A percentile compares a stretch with the other conserved stretches of the same genome.
Evolutionary conservation across 441 rosid species (phyloP).

Genomic region (Pelargonium myrrhifolium): DNA sequence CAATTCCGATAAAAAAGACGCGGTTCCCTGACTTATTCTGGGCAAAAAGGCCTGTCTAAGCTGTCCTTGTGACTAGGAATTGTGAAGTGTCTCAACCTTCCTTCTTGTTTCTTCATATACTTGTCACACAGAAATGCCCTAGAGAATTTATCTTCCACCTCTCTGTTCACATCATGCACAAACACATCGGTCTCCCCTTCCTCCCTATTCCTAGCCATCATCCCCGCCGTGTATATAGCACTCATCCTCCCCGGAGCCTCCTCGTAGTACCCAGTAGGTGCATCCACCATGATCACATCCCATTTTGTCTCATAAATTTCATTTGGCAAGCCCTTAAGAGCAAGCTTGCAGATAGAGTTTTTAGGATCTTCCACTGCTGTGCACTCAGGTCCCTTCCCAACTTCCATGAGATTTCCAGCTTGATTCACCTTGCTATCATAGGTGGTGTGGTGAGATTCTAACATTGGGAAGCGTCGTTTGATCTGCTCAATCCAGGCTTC

Average conservation of each 20-base stretch:
- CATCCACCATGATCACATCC: constrained; percentile 76
- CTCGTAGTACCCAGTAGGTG: constrained; percentile 59
- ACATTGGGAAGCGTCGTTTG: constrained; percentile 51
- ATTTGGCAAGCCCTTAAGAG: constrained; percentile 48
- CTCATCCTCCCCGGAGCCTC: constrained; percentile 68
- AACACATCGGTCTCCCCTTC: constrained; percentile 62
- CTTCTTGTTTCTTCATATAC: constrained; percentile 49
- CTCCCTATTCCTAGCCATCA: constrained; percentile 58
- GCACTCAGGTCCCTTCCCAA: constrained; percentile 33
- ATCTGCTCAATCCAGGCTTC: constrained; percentile 80
- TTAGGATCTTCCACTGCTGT: constrained; percentile 42
- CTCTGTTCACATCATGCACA: constrained; percentile 58
- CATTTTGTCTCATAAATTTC: constrained; percentile 51
- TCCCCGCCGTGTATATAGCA: constrained; percentile 65
- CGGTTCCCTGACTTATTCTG: constrained; percentile 9
- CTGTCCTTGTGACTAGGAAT: constrained; percentile 52
- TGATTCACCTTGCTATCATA: constrained; percentile 76
- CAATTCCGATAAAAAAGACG: too few relatives aligned
- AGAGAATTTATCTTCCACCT: constrained; percentile 56
- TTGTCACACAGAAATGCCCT: constrained; percentile 51
- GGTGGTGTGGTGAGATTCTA: constrained; percentile 64
- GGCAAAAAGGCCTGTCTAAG: constrained; percentile 47
- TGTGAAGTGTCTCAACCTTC: constrained; percentile 50
- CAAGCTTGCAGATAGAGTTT: constrained; percentile 41
- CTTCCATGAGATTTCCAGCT: constrained; percentile 37